Evolutionary conservation across 805 yeast genomes (phyloP).

Genomic region (Kluyveromyces nonfermentans): DNA sequence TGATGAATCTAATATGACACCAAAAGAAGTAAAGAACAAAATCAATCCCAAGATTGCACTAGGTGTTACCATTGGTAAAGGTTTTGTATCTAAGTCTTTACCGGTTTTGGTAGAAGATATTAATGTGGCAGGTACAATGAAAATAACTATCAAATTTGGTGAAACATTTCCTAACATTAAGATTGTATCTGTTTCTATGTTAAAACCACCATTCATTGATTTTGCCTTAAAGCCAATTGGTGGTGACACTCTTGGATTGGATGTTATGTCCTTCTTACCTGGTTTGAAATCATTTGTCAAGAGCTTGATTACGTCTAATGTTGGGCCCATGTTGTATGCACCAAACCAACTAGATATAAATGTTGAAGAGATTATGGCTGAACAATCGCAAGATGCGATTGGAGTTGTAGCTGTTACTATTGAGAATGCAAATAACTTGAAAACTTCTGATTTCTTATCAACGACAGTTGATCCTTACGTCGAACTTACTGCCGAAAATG

Average conservation of each 20-base stretch:
- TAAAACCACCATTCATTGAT: conserved; percentile 73
- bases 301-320: conserved; percentile 54
- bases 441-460: conserved; percentile 30
- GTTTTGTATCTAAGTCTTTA: conserved; percentile 62
- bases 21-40: conserved; percentile 57
- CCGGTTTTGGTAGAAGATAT: conserved; percentile 78
- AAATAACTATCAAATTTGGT: conserved; percentile 51
- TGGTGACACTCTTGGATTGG: conserved; percentile 81
- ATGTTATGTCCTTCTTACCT: conserved; percentile 76
- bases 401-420: conserved; percentile 62
- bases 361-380: conserved; percentile 61
- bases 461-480: conserved; percentile 53
- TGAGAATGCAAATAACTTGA: conserved; percentile 42
- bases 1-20: conserved; percentile 78
- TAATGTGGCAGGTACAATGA: conserved; percentile 64
- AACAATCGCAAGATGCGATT: conserved; percentile 53
- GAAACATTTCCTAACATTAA: conserved; percentile 72
- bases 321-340: conserved; percentile 72
- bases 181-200: conserved; percentile 56
- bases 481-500: conserved; percentile 35
- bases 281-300: conserved; percentile 69
- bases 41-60: conserved; percentile 73
- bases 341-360: conserved; percentile 73
- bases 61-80: conserved; percentile 75
- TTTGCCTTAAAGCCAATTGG: conserved; percentile 80